Evolutionary conservation across 257 asterid species (phyloP), one percentile per base, ranked within the genome.

Genomic region (Salvia rosmarinus): DNA sequence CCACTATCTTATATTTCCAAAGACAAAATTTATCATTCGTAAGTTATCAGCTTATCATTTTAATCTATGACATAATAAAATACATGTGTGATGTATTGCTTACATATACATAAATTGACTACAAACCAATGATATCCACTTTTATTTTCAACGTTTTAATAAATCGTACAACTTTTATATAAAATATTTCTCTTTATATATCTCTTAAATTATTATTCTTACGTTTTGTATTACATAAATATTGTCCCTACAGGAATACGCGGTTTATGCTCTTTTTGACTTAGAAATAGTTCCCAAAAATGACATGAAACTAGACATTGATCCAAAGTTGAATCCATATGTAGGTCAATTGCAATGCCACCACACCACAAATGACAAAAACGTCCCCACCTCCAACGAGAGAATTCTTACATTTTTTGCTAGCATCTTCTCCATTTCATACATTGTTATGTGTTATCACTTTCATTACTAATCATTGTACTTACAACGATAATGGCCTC

Each of bases 381-480:
- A 32, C n/a, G 13, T 40, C 75, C 70, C 64, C 21, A 47, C 55
- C 54, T 16, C 52, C 54, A 37, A 58, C 44, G 44, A 39, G 14
- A 56, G 54, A n/a, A n/a, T n/a, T n/a, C n/a, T n/a, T n/a, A n/a
- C n/a, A n/a, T n/a, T n/a, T n/a, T n/a, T n/a, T n/a, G n/a, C n/a
- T n/a, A 63, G 66, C 81, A 77, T 77, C 71, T 67, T 72, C 74
- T 60, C 68, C 69, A 58, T 65, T 60, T 73, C 78, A 72, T 51
- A 72, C 67, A 66, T 72, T 25, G 52, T 23, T 11, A 55, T 61
- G 75, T 72, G 64, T 34, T 5, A 66, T 75, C 73, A 75, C 84
- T 61, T 75, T 67, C 78, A 71, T 32, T 6, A 51, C 37, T 52
- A 74, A 75, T 67, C 72, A 71, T 74, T 54, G 39, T 51, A 40